These are phyloP conservation scores for Smallanthus sonchifolius DNA, from an alignment of 129 eudicot genomes.

Conservation along the genomic window DNA sequence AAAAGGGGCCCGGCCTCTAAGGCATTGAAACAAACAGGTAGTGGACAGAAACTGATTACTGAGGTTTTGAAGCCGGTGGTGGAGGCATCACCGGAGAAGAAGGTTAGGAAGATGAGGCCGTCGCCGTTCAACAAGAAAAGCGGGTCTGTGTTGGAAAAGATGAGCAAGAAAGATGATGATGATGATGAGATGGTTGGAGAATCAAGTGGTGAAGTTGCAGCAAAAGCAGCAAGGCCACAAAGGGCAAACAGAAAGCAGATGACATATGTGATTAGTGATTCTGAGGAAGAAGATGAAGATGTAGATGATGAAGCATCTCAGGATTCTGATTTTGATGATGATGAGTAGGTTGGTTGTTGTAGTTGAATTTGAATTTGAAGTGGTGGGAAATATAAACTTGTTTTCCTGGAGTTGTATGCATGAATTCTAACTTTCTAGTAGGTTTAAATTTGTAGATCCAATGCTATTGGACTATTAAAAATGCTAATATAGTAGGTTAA, in stretches of 20 bases:
- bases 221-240: constrained; percentile 56
- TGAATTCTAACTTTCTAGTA: background rate
- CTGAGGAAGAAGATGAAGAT: constrained; percentile 39
- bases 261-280: constrained; percentile 60
- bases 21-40: constrained; percentile 23
- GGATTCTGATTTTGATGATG: constrained; percentile 46
- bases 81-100: constrained; percentile 71
- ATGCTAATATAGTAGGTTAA: too few relatives aligned
- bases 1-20: constrained; percentile 58
- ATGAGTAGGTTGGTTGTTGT: constrained; percentile 7
- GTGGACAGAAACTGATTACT: constrained; percentile 53
- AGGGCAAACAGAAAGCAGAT: constrained; percentile 47
- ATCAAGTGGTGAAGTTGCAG: constrained; percentile 31
- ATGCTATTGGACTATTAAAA: background rate
- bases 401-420: background rate
- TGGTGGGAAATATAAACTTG: constrained; percentile 9
- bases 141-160: constrained; percentile 58
- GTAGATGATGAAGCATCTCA: constrained; percentile 26
- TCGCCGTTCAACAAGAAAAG: constrained; percentile 96
- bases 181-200: constrained; percentile 30
- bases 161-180: constrained; percentile 14
- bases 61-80: constrained; percentile 56
- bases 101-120: constrained; percentile 88
- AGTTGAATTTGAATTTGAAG: background rate
- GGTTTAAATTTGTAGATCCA: background rate